Evolutionary conservation across 2,329 filamentous ascomycete genomes (phyloP).

Genomic region (Penicillium sp.): DNA sequence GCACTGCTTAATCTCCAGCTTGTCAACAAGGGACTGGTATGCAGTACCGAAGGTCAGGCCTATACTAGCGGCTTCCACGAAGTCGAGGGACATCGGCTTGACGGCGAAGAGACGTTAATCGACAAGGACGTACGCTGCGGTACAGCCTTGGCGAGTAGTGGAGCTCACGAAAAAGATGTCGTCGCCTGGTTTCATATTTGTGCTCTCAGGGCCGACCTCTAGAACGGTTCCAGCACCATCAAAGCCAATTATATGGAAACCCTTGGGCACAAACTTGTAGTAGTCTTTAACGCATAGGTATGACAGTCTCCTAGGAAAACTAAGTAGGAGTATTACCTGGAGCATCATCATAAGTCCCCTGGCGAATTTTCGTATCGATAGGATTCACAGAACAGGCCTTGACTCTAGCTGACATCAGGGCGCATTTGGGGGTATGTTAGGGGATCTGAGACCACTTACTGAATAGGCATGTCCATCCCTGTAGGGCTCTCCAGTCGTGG

Average conservation of each 20-base stretch:
- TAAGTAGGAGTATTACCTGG: slow-evolving; percentile 21
- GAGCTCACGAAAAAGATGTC: slow-evolving; percentile 50
- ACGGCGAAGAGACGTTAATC: slow-evolving; percentile 45
- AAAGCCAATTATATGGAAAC: slow-evolving; percentile 50
- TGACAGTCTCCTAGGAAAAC: too few species aligned
- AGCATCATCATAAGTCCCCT: slow-evolving; percentile 43
- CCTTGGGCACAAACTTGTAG: slow-evolving; percentile 33
- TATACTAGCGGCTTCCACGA: slow-evolving; percentile 49
- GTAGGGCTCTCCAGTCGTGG: slow-evolving; percentile 33
- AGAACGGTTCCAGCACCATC: slow-evolving; percentile 50
- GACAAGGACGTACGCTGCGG: slow-evolving; percentile 50
- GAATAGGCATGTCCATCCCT: slow-evolving; percentile 43
- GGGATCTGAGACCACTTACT: slow-evolving; percentile 24
- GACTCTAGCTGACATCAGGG: slow-evolving; percentile 28
- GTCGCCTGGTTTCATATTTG: slow-evolving; percentile 48
- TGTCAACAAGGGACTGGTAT: slow-evolving; percentile 50
- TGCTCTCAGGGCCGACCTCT: slow-evolving; percentile 37
- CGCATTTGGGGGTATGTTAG: background rate
- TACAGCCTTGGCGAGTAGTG: slow-evolving; percentile 47
- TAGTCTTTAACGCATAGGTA: slow-evolving; percentile 33
- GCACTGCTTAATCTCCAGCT: slow-evolving; percentile 45
- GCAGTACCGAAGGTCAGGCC: slow-evolving; percentile 52
- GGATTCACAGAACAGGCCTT: slow-evolving; percentile 47
- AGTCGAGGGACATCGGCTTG: slow-evolving; percentile 48
- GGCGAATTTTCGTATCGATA: slow-evolving; percentile 45